A percentile compares a stretch with the other conserved stretches of the same genome.
Evolutionary conservation across 2,329 filamentous ascomycete species (phyloP).

Genomic region (Juglanconis juglandina): DNA sequence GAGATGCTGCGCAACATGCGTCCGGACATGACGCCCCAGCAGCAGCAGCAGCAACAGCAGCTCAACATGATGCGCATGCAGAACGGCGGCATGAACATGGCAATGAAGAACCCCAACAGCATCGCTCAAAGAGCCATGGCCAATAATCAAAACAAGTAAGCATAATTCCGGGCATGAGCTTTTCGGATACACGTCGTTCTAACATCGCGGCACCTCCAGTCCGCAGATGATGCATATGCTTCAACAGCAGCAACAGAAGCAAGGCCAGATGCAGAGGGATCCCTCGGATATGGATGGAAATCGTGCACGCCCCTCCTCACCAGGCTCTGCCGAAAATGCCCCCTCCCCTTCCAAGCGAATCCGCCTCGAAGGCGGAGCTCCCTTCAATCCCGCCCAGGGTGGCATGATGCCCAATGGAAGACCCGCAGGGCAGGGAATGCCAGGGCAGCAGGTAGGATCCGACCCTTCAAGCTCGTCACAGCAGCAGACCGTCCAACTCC

Average conservation of each 20-base stretch:
- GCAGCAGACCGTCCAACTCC: conserved; percentile 51
- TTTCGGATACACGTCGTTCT: not conserved
- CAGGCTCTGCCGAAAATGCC: conserved; percentile 78
- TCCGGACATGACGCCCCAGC: conserved; percentile 52
- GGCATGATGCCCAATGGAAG: conserved; percentile 73
- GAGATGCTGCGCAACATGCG: conserved; percentile 73
- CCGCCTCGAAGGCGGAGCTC: conserved; percentile 69
- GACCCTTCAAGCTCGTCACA: conserved; percentile 39
- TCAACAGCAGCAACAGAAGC: conserved; percentile 65
- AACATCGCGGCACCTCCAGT: conserved; percentile 34
- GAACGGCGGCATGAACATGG: conserved; percentile 58
- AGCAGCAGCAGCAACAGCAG: conserved; percentile 53
- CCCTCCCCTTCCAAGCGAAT: conserved; percentile 90
- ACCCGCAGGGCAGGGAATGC: conserved; percentile 66
- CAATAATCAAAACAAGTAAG: conserved; percentile 72
- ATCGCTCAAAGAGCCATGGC: conserved; percentile 74
- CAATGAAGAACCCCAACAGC: conserved; percentile 57
- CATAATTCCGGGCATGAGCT: conserved; percentile 16
- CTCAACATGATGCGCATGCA: conserved; percentile 67
- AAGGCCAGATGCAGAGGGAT: conserved; percentile 77
- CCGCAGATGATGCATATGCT: conserved; percentile 70
- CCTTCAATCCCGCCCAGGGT: conserved; percentile 68
- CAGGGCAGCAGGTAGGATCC: conserved; percentile 63
- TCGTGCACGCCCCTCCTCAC: conserved; percentile 76
- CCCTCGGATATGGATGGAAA: conserved; percentile 83